Evolutionary conservation across 495 filamentous ascomycete genomes (phyloP).

Genomic region (Hypoxylon lienhwacheense): DNA sequence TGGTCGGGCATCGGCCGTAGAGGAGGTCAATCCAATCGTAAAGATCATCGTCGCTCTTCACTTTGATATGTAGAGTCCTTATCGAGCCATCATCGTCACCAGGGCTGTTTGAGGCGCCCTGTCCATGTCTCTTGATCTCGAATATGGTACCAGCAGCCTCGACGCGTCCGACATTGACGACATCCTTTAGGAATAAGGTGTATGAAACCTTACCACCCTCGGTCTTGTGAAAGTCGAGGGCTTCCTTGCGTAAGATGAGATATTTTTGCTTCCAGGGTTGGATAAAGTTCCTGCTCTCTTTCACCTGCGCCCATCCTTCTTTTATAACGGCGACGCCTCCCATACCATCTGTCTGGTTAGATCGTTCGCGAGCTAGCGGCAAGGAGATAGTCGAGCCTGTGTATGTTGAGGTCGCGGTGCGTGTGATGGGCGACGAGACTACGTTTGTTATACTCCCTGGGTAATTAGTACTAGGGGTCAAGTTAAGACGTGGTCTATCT

Average conservation of each 20-base stretch:
- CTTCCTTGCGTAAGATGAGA: constrained; percentile 82
- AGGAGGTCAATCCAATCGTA: constrained; percentile 99
- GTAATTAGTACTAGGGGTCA: constrained; percentile 70
- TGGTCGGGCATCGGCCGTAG: constrained; percentile 91
- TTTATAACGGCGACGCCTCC: constrained; percentile 76
- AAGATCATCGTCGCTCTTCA: constrained; percentile 91
- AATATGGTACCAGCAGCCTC: constrained; percentile 87
- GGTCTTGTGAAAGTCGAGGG: constrained; percentile 88
- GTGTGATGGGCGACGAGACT: constrained; percentile 63
- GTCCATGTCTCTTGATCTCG: constrained; percentile 78
- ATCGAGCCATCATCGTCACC: constrained; percentile 72
- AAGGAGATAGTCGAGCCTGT: constrained; percentile 68
- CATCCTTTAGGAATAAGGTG: constrained; percentile 78
- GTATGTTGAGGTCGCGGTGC: constrained; percentile 61
- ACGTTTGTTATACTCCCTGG: constrained; percentile 79
- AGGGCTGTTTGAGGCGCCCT: constrained; percentile 61
- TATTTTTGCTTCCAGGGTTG: constrained; percentile 82
- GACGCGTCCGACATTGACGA: constrained; percentile 80
- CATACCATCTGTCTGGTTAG: constrained; percentile 62
- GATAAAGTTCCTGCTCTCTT: constrained; percentile 87
- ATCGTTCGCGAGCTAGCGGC: constrained; percentile 62
- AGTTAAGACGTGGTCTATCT: constrained; percentile 76
- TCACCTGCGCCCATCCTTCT: constrained; percentile 80
- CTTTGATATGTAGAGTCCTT: constrained; percentile 80
- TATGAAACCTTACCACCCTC: constrained; percentile 80